Evolutionary conservation across 805 yeast genomes (phyloP), one percentile per base, ranked within the genome.

Genomic region (Blastobotrys terrestris): DNA sequence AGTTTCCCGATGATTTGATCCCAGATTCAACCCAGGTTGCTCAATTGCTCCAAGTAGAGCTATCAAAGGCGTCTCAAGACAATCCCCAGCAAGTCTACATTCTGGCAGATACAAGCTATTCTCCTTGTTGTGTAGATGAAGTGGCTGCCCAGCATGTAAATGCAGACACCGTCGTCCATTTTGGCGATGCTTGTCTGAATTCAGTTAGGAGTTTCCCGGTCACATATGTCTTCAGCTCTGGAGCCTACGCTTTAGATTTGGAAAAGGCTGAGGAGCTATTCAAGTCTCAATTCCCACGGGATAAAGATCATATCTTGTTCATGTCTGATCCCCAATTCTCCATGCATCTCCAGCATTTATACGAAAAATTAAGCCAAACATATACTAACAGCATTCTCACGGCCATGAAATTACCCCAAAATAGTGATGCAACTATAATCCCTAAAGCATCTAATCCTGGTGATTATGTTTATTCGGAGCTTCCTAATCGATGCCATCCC

Each of bases 81-180:
- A n/a, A 35, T 46, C 18, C 3, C 14, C 19, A 21, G 31, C 18
- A 63, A 62, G 76, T 85, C 8, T 92, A 92, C 87, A 79, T 92
- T 15, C 71, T 94, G 39, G 99, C 98, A 0, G 99, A 94, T 64
- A 92, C 99, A 0, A 89, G 97, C 0, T 94, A 94, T 63, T 87
- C 96, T 26, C 76, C 96, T 0, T 94, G 99, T 68, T 94, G 99
- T 70, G 85, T 92, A 8, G 99, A 94, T 67, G 97, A 91, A 63
- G 95, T 92, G 22, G 98, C 99, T 0, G 95, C 97, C 0, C 91
- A 87, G 63, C 99, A 94, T 67, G 95, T 92, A 14, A 65, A 72
- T 4, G 90, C 94, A 4, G 96, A 92, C 57, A 69, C 86, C 3
- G 88, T 94, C 26, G 81, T 91, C 1, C 99, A 94, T 68, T 88